A percentile compares a stretch with the other conserved stretches of the same genome.
These are phyloP conservation scores for Aureobasidium zeae DNA, from an alignment of 2,329 filamentous ascomycete species.

Conservation along the genomic window DNA sequence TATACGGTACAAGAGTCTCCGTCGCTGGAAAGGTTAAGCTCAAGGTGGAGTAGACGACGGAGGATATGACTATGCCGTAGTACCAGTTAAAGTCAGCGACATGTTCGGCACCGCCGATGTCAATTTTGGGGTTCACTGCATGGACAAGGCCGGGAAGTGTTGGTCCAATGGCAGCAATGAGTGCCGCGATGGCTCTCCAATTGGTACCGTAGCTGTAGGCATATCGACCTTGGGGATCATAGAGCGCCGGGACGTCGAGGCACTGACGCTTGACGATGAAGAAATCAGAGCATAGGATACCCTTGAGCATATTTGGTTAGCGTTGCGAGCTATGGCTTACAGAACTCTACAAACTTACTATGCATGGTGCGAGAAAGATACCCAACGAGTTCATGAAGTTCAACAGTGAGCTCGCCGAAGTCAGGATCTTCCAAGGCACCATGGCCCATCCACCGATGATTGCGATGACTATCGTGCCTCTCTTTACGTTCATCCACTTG, in stretches of 20 bases:
- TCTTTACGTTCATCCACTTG: slow-evolving; percentile 33
- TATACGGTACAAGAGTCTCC: background rate
- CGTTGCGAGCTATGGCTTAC: too few relatives aligned
- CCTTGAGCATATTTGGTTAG: too few relatives aligned
- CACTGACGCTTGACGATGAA: background rate
- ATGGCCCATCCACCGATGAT: slow-evolving; percentile 31
- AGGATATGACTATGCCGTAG: too few relatives aligned
- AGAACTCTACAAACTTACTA: too few relatives aligned
- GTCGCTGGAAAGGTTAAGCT: background rate
- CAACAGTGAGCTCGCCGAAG: slow-evolving; percentile 29
- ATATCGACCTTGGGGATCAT: slow-evolving; percentile 2
- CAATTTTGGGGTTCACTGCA: too few relatives aligned
- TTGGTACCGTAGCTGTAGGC: background rate
- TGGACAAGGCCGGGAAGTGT: slow-evolving; percentile 2
- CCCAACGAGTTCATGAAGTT: slow-evolving; percentile 37
- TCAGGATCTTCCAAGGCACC: slow-evolving; percentile 40
- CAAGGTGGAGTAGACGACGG: too few relatives aligned
- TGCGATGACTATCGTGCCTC: slow-evolving; percentile 34
- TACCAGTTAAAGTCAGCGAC: too few relatives aligned
- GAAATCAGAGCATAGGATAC: slow-evolving; percentile 21
- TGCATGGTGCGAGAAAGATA: slow-evolving; percentile 37
- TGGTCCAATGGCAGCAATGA: slow-evolving; percentile 1
- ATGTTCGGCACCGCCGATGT: too few relatives aligned
- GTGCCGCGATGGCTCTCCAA: slow-evolving; percentile 1
- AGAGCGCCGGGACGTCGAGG: slow-evolving; percentile 1